Evolutionary conservation across 257 asterid genomes (phyloP).

Genomic region (Scutellaria barbata): DNA sequence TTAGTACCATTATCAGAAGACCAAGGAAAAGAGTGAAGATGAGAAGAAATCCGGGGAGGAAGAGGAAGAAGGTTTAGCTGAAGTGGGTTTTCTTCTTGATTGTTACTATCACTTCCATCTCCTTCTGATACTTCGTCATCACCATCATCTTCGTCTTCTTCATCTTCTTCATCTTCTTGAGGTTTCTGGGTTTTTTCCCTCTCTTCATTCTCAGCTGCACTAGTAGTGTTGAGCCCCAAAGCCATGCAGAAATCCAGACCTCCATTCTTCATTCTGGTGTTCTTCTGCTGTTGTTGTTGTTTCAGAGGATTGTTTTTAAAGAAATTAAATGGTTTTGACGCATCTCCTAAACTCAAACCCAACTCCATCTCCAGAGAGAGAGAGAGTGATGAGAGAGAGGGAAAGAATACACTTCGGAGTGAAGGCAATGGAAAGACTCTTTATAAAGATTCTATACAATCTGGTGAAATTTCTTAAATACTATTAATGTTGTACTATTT

Average conservation of each 20-base stretch:
- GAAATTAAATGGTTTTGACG: background rate
- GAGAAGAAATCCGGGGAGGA: constrained; percentile 2
- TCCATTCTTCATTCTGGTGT: background rate
- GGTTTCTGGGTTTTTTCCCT: background rate
- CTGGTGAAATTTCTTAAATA: too few relatives aligned
- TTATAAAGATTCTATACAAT: too few relatives aligned
- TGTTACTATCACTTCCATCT: background rate
- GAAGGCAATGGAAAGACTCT: too few relatives aligned
- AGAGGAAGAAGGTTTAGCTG: constrained; percentile 18
- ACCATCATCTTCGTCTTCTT: background rate
- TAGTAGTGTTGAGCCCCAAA: background rate
- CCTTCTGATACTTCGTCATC: background rate
- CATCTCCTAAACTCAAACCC: constrained; percentile 27
- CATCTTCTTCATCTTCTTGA: background rate
- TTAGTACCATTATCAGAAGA: constrained; percentile 16
- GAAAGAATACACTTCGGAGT: too few relatives aligned
- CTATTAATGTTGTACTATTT: too few relatives aligned
- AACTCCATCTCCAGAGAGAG: background rate
- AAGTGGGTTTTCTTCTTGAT: background rate
- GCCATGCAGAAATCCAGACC: constrained; percentile 9
- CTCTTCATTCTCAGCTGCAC: background rate
- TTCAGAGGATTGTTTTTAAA: background rate
- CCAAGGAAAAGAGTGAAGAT: background rate
- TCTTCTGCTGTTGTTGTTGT: background rate
- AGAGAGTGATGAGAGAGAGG: background rate